Conservation (phyloP, 2,329 filamentous ascomycete species). For the Sclerotinia nivalis region DNA sequence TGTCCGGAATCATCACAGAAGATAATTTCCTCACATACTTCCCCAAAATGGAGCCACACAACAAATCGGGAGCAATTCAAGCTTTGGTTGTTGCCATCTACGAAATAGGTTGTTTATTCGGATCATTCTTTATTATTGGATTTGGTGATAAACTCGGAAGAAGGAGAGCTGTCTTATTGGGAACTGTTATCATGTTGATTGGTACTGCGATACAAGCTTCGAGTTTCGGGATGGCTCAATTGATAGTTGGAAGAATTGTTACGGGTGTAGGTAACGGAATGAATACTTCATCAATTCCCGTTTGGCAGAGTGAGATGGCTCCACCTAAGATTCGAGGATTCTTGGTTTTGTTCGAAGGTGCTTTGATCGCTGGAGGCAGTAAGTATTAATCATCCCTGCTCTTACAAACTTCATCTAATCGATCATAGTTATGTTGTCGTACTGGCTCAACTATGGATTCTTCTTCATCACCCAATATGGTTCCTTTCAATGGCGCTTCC, state of each 20-base stretch:
- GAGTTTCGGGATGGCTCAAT: conserved; percentile 50
- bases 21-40: conserved; percentile 48
- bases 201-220: conserved; percentile 51
- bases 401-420: background rate
- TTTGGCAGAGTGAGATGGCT: conserved; percentile 62
- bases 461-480: conserved; percentile 54
- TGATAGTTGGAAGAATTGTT: conserved; percentile 54
- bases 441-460: conserved; percentile 63
- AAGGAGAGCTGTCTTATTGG: conserved; percentile 56
- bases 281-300: conserved; percentile 53
- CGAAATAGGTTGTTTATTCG: conserved; percentile 60
- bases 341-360: conserved; percentile 61
- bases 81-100: conserved; percentile 58
- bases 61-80: conserved; percentile 35
- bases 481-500: conserved; percentile 60
- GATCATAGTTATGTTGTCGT: conserved; percentile 43
- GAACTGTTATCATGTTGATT: conserved; percentile 58
- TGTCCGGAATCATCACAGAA: conserved; percentile 48
- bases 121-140: conserved; percentile 57
- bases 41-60: conserved; percentile 31
- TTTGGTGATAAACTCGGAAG: conserved; percentile 59
- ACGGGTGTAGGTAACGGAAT: conserved; percentile 54
- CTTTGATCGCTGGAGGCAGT: conserved; percentile 55
- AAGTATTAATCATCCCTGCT: background rate
- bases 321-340: conserved; percentile 59